phyloP scores from a whole-genome alignment of 2,329 filamentous ascomycete species.

The Neoscytalidium dimidiatum region DNA sequence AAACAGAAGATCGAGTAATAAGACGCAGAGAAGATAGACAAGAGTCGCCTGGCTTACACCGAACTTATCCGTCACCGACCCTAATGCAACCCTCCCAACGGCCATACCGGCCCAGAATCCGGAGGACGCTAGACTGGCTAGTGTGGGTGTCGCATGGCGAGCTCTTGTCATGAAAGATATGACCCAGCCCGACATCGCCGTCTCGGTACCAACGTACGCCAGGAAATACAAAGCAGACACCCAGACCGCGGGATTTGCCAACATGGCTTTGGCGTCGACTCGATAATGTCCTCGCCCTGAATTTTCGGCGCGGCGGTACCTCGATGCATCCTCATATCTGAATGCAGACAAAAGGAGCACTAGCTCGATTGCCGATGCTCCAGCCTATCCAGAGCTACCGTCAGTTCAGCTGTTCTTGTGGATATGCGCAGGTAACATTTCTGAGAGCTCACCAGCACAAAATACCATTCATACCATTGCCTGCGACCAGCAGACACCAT shows the following conservation, averaged over 20 bases:
- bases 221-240: constrained; percentile 47
- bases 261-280: constrained; percentile 24
- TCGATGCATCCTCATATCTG: constrained; percentile 35
- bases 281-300: neutral
- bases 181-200: constrained; percentile 49
- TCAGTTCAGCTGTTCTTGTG: neutral
- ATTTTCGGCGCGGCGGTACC: constrained; percentile 34
- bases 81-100: constrained; percentile 39
- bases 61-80: constrained; percentile 34
- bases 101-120: constrained; percentile 51
- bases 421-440: no score
- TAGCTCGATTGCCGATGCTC: constrained; percentile 28
- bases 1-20: neutral
- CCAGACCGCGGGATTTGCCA: constrained; percentile 42
- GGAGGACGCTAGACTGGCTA: constrained; percentile 45
- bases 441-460: constrained; percentile 37
- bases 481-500: constrained; percentile 28
- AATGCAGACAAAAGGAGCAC: constrained; percentile 39
- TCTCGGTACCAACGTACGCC: constrained; percentile 48
- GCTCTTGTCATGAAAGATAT: constrained; percentile 48
- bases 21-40: constrained; percentile 25
- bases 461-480: constrained; percentile 45
- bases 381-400: constrained; percentile 19
- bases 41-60: constrained; percentile 31
- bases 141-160: constrained; percentile 38